Percentiles rank a stretch among this genome's conserved stretches.
Evolutionary conservation across 306 rosid species (phyloP).

Genomic region (Malus asiatica): DNA sequence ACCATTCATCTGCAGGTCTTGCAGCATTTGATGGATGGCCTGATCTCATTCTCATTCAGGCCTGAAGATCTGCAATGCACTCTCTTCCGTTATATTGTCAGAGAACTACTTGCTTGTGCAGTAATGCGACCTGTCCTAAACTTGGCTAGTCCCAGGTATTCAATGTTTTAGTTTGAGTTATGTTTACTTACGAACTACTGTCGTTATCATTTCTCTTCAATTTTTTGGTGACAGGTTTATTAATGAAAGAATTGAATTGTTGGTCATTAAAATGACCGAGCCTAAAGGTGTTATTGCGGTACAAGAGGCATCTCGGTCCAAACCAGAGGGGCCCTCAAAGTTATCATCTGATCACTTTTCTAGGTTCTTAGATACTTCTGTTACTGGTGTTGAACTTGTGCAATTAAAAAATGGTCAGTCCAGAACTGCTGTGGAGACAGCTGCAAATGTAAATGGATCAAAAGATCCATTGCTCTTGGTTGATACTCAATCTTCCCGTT

Average conservation of each 20-base stretch:
- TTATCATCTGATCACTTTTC: constrained; percentile 57
- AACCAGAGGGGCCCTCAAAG: constrained; percentile 40
- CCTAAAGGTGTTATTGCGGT: constrained; percentile 36
- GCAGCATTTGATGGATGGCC: constrained; percentile 90
- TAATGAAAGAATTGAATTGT: constrained; percentile 79
- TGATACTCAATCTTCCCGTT: constrained; percentile 61
- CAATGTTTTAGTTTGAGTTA: constrained; percentile 13
- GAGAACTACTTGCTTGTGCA: constrained; percentile 98
- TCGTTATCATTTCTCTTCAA: constrained; percentile 21
- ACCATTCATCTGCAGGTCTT: constrained; percentile 57
- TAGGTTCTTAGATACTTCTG: constrained; percentile 68
- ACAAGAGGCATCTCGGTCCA: constrained; percentile 40
- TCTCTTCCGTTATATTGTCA: constrained; percentile 67
- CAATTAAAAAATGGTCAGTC: constrained; percentile 60
- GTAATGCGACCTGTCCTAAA: constrained; percentile 86
- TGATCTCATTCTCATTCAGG: constrained; percentile 67
- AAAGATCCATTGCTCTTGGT: constrained; percentile 85
- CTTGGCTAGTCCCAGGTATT: constrained; percentile 83
- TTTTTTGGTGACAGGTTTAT: constrained; percentile 67
- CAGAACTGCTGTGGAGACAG: constrained; percentile 23
- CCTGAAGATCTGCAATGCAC: constrained; percentile 80
- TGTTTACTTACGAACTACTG: constrained; percentile 7
- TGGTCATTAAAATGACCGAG: constrained; percentile 60
- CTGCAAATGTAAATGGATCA: constrained; percentile 31
- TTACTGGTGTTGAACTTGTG: constrained; percentile 85